These are phyloP conservation scores for Penicillium ochrochloron DNA, from an alignment of 495 filamentous ascomycete species.

Conservation along the genomic window DNA sequence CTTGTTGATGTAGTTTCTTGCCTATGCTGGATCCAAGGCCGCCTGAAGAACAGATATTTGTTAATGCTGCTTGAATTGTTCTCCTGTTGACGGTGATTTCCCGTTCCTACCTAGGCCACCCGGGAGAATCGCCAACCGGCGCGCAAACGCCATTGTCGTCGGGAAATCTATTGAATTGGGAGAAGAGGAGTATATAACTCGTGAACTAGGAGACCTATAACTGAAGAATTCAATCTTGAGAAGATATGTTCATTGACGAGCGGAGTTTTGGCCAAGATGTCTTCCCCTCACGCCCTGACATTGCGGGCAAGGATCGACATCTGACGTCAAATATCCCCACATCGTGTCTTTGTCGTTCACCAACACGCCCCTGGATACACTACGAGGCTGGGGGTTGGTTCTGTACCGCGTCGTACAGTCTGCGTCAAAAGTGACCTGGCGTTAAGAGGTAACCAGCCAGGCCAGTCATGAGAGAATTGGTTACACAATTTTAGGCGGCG, in stretches of 20 bases:
- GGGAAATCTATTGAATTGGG: not conserved
- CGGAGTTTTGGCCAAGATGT: not conserved
- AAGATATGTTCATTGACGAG: not conserved
- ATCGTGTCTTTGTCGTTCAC: not conserved
- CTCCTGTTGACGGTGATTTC: not conserved
- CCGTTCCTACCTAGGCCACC: conserved; percentile 42
- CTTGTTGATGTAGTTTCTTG: conserved; percentile 41
- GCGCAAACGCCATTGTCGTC: conserved; percentile 37
- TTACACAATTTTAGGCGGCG: not conserved
- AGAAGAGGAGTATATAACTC: no score
- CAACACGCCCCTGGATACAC: not conserved
- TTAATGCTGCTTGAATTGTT: conserved; percentile 16
- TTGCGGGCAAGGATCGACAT: conserved; percentile 20
- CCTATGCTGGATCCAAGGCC: conserved; percentile 47
- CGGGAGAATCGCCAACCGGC: conserved; percentile 44
- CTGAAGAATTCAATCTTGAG: no score
- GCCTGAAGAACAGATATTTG: conserved; percentile 25
- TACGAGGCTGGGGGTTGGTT: not conserved
- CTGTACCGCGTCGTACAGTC: not conserved
- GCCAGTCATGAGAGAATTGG: not conserved
- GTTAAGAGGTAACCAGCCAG: not conserved
- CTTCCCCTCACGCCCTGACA: conserved; percentile 8
- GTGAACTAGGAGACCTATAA: no score
- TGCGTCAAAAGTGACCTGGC: not conserved
- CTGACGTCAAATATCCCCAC: conserved; percentile 21